Evolutionary conservation across 1,284 basidiomycete species (phyloP), one percentile per base, ranked within the genome.

Genomic region (Phenoliferia sp.): DNA sequence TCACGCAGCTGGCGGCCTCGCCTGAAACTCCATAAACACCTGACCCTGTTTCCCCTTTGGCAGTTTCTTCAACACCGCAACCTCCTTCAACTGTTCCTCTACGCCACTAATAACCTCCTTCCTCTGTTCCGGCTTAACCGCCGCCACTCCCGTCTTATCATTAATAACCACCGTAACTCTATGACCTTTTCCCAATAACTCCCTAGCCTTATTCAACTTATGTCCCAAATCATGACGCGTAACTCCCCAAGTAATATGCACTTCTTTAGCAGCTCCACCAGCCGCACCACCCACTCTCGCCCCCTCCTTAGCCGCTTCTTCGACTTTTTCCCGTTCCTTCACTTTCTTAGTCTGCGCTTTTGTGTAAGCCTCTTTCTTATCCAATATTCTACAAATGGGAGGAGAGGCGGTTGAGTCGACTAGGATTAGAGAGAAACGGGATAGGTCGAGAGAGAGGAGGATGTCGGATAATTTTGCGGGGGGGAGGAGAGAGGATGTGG

Each of bases 221-320:
- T 88, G 87, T 44, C 81, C 80, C 26, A 88, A 74, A 74, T 92
- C 90, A 22, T 82, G 84, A 28, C 78, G 70, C 12, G 80, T 85
- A 29, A 87, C 84, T 12, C 81, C 82, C 88, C 89, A 92, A 6
- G 86, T 86, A 65, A 92, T 75, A 78, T 89, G 88, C 4, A 90
- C 81, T 80, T 90, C 88, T 80, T 90, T 91, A 22, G 69, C 54
- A 17, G 65, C 26, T 16, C 35, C 28, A 0, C 33, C 39, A 12
- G 39, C 39, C 39, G 39, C 39, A 12, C 12, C 39, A 22, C 39
- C 39, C 12, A 44, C 39, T 44, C 12, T 12, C 22, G 12, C 39
- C 22, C 39, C 48, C n/a, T 57, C 66, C 22, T 22, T 48, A 9
- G 28, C n/a, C 3, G 17, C 50, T 12, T 2, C 35, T 26, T n/a